phyloP scores from a whole-genome alignment of 371 early-diverging fungal species.

The Saksenaea oblongispora region DNA sequence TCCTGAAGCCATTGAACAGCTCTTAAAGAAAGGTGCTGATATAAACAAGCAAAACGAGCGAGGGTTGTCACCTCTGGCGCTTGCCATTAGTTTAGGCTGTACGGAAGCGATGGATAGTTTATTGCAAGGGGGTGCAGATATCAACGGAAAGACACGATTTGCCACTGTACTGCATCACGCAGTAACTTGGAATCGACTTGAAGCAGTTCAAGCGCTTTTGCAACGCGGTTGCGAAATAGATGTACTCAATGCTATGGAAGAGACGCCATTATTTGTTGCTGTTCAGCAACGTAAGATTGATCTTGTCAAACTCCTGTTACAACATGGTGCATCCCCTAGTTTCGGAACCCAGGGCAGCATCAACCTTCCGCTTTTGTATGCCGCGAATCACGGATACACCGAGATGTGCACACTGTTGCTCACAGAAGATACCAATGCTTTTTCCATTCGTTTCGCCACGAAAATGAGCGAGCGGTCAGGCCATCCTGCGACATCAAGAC shows the following conservation, averaged over 20 bases:
- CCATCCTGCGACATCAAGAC: constrained; percentile 16
- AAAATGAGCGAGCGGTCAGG: constrained; percentile 33
- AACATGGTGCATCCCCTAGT: constrained; percentile 43
- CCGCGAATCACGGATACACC: constrained; percentile 52
- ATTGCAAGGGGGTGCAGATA: constrained; percentile 35
- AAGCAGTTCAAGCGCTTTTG: constrained; percentile 35
- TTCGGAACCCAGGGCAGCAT: constrained; percentile 1
- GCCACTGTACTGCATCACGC: constrained; percentile 48
- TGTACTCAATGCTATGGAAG: constrained; percentile 41
- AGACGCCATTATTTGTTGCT: constrained; percentile 46
- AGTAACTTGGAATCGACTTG: constrained; percentile 47
- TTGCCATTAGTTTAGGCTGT: constrained; percentile 44
- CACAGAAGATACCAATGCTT: constrained; percentile 29
- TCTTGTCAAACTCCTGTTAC: constrained; percentile 35
- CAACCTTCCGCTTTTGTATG: constrained; percentile 47
- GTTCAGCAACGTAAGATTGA: constrained; percentile 55
- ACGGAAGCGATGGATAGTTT: constrained; percentile 22
- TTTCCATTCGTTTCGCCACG: constrained; percentile 31
- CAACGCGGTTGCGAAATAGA: constrained; percentile 30
- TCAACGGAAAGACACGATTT: constrained; percentile 31
- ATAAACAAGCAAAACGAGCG: constrained; percentile 34
- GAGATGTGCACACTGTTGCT: constrained; percentile 44
- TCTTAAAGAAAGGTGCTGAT: constrained; percentile 22
- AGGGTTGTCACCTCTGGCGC: constrained; percentile 42
- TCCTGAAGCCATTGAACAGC: constrained; percentile 21